phyloP scores from a whole-genome alignment of 1,139 yeast genomes.

The Yarrowia galli region DNA sequence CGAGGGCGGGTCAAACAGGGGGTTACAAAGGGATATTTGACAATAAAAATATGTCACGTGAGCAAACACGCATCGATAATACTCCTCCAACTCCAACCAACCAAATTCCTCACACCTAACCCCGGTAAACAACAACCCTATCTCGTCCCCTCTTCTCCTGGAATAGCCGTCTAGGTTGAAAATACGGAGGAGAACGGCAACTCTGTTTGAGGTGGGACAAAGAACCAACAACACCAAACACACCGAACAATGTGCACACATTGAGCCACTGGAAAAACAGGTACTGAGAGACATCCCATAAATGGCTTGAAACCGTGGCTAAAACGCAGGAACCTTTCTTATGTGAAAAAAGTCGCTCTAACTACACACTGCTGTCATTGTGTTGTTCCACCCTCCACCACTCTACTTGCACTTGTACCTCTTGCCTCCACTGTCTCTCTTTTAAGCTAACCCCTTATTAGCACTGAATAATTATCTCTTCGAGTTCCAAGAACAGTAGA shows the following conservation, averaged over 20 bases:
- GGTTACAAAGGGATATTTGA: too few species aligned
- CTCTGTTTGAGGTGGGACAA: background rate
- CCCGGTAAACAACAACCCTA: too few species aligned
- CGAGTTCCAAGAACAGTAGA: background rate
- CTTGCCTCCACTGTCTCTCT: too few species aligned
- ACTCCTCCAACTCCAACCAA: background rate
- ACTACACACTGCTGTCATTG: too few species aligned
- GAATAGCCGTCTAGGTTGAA: conserved; percentile 28
- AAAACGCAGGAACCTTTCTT: background rate
- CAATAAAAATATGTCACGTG: background rate
- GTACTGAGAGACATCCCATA: background rate
- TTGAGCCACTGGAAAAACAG: background rate
- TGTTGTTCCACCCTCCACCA: too few species aligned
- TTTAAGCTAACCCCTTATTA: conserved; percentile 1
- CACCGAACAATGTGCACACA: background rate
- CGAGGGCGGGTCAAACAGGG: background rate
- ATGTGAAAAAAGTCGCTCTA: background rate
- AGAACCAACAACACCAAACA: background rate
- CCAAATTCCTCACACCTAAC: too few species aligned
- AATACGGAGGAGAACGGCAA: conserved; percentile 18
- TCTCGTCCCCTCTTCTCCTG: conserved; percentile 28
- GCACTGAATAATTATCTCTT: too few species aligned
- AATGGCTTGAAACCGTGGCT: background rate
- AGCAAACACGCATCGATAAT: too few species aligned
- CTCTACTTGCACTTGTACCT: too few species aligned